A percentile compares a stretch with the other conserved stretches of the same genome.
phyloP scores from a whole-genome alignment of 306 rosid species.

The Fragaria iinumae region DNA sequence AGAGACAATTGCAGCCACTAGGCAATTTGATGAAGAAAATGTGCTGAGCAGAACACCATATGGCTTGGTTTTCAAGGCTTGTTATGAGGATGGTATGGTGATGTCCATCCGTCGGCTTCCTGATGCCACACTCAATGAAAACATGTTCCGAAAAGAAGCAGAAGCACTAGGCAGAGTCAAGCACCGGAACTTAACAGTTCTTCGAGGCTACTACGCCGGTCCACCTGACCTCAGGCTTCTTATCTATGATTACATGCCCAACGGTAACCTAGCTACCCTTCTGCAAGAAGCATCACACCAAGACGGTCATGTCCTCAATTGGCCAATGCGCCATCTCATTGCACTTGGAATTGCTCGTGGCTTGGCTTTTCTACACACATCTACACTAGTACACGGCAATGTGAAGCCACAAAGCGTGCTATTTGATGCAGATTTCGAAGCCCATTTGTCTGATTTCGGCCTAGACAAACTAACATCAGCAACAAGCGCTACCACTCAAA shows the following conservation, averaged over 20 bases:
- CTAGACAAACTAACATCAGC: slow-evolving; percentile 53
- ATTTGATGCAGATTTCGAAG: slow-evolving; percentile 94
- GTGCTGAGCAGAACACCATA: slow-evolving; percentile 78
- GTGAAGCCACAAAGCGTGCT: slow-evolving; percentile 82
- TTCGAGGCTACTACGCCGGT: slow-evolving; percentile 87
- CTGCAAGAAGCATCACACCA: slow-evolving; percentile 99
- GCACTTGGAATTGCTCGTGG: slow-evolving; percentile 95
- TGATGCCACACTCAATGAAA: slow-evolving; percentile 66
- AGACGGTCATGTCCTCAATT: slow-evolving; percentile 92
- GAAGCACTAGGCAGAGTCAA: slow-evolving; percentile 69
- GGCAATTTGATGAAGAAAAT: slow-evolving; percentile 95
- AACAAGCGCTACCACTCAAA: slow-evolving; percentile 23
- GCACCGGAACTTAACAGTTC: slow-evolving; percentile 86
- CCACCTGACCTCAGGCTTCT: slow-evolving; percentile 74
- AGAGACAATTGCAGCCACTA: slow-evolving; percentile 79
- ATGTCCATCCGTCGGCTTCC: slow-evolving; percentile 83
- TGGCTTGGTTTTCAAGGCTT: slow-evolving; percentile 85
- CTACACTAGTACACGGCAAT: slow-evolving; percentile 70
- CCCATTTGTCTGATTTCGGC: slow-evolving; percentile 91
- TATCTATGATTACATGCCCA: slow-evolving; percentile 92
- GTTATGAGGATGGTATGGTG: slow-evolving; percentile 90
- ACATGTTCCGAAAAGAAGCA: slow-evolving; percentile 82
- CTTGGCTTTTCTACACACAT: slow-evolving; percentile 76
- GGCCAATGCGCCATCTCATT: slow-evolving; percentile 99
- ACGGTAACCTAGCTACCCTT: slow-evolving; percentile 94